phyloP scores from a whole-genome alignment of 331 rosid species.

The Malus hybrid region DNA sequence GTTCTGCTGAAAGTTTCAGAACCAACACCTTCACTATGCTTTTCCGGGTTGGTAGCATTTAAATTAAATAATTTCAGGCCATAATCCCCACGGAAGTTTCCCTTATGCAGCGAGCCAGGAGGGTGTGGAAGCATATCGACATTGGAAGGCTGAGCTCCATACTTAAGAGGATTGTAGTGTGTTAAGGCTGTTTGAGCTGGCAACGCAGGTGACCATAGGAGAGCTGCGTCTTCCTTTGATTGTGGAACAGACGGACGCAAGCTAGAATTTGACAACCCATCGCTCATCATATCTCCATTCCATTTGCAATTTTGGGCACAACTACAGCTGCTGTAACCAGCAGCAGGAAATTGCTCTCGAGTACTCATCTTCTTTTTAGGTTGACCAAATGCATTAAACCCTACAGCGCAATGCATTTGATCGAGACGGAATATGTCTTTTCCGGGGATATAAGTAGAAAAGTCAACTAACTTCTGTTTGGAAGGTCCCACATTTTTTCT shows the following conservation, averaged over 20 bases:
- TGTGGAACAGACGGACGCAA: slow-evolving; percentile 44
- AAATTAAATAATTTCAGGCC: slow-evolving; percentile 43
- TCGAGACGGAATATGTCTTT: slow-evolving; percentile 26
- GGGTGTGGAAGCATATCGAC: slow-evolving; percentile 30
- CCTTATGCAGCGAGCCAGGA: slow-evolving; percentile 41
- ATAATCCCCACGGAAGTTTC: slow-evolving; percentile 36
- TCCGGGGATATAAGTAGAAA: slow-evolving; percentile 38
- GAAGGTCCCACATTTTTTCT: slow-evolving; percentile 42
- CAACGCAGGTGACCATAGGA: slow-evolving; percentile 47
- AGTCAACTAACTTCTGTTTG: slow-evolving; percentile 47
- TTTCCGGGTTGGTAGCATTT: slow-evolving; percentile 37
- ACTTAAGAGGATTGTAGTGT: slow-evolving; percentile 41
- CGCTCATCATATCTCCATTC: slow-evolving; percentile 40
- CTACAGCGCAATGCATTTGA: slow-evolving; percentile 38
- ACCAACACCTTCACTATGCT: slow-evolving; percentile 38
- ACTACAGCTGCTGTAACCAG: slow-evolving; percentile 39
- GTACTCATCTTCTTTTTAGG: slow-evolving; percentile 47
- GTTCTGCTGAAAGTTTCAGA: slow-evolving; percentile 47
- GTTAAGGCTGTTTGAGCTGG: slow-evolving; percentile 36
- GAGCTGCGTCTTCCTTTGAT: slow-evolving; percentile 52
- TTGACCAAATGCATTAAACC: slow-evolving; percentile 35
- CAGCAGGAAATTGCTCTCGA: slow-evolving; percentile 46
- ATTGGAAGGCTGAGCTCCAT: slow-evolving; percentile 43
- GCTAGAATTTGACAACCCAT: slow-evolving; percentile 42
- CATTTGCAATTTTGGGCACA: slow-evolving; percentile 48